Percentiles rank a stretch among this genome's conserved stretches.
Evolutionary conservation across 2,329 filamentous ascomycete species (phyloP).

Genomic region (Neofusicoccum cordaticola): DNA sequence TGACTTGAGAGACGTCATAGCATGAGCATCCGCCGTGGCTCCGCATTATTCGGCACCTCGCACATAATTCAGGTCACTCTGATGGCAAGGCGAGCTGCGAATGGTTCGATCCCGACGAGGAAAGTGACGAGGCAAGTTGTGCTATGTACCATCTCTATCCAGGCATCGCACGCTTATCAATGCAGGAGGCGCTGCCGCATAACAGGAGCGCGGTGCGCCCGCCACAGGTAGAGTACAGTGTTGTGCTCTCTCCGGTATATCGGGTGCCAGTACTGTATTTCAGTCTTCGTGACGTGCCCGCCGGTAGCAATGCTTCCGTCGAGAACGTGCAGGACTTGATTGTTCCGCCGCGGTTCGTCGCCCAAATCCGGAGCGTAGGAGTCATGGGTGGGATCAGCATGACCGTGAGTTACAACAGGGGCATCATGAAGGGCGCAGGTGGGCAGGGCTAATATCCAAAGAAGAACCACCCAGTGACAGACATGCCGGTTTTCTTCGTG

Average conservation of each 20-base stretch:
- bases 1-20: slow-evolving; percentile 6
- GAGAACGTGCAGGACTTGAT: slow-evolving; percentile 36
- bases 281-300: slow-evolving; percentile 21
- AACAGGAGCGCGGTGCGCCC: not conserved
- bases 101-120: not conserved
- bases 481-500: slow-evolving; percentile 79
- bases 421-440: not conserved
- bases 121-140: slow-evolving; percentile 15
- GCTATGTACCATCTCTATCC: not conserved
- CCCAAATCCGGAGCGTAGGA: slow-evolving; percentile 34
- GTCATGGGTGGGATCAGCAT: slow-evolving; percentile 40
- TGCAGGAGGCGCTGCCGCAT: slow-evolving; percentile 23
- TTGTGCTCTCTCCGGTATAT: slow-evolving; percentile 44
- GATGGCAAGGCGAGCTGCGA: not conserved
- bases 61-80: not conserved
- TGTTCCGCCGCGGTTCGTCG: slow-evolving; percentile 32
- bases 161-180: not conserved
- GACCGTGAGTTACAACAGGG: slow-evolving; percentile 26
- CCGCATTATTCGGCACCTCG: slow-evolving; percentile 3
- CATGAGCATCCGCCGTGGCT: not conserved
- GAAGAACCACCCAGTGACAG: slow-evolving; percentile 79
- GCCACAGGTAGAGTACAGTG: slow-evolving; percentile 34
- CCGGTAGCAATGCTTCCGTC: slow-evolving; percentile 24
- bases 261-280: slow-evolving; percentile 47
- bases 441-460: not conserved